phyloP scores from a whole-genome alignment of 164 flowering plant species.

The Chloranthus sessilifolius region DNA sequence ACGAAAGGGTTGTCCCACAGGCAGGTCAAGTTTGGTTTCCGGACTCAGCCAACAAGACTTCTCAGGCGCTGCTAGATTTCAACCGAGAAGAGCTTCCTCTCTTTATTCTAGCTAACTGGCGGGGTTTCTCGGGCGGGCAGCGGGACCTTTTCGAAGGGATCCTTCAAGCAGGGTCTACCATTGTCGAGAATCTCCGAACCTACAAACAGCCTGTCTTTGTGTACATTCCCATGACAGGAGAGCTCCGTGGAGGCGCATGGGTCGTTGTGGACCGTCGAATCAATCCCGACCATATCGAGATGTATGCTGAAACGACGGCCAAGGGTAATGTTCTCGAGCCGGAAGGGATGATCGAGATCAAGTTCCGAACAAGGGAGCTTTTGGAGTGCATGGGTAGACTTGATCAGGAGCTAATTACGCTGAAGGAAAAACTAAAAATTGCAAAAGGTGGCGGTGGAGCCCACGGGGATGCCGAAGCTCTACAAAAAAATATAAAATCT shows the following conservation, averaged over 20 bases:
- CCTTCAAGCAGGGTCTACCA: slow-evolving; percentile 97
- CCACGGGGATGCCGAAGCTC: slow-evolving; percentile 26
- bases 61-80: slow-evolving; percentile 94
- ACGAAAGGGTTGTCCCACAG: slow-evolving; percentile 94
- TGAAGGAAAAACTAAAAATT: slow-evolving; percentile 60
- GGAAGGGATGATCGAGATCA: slow-evolving; percentile 97
- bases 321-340: slow-evolving; percentile 99
- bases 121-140: slow-evolving; percentile 99
- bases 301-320: slow-evolving; percentile 94
- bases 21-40: slow-evolving; percentile 99
- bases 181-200: slow-evolving; percentile 94
- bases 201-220: slow-evolving; percentile 94
- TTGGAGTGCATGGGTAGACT: slow-evolving; percentile 94
- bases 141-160: slow-evolving; percentile 99
- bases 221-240: slow-evolving; percentile 95
- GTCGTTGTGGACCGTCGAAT: slow-evolving; percentile 91
- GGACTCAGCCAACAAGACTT: slow-evolving; percentile 93
- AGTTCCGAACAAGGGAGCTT: slow-evolving; percentile 74
- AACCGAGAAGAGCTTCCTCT: slow-evolving; percentile 96
- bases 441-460: slow-evolving; percentile 29
- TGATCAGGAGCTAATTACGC: slow-evolving; percentile 55
- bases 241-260: slow-evolving; percentile 99
- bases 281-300: slow-evolving; percentile 90
- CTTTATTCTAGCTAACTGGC: slow-evolving; percentile 97
- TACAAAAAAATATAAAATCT: slow-evolving; percentile 59